Percentiles rank a stretch among this genome's conserved stretches.
phyloP scores from a whole-genome alignment of 2,329 filamentous ascomycete genomes.

The Venturia pyrina region DNA sequence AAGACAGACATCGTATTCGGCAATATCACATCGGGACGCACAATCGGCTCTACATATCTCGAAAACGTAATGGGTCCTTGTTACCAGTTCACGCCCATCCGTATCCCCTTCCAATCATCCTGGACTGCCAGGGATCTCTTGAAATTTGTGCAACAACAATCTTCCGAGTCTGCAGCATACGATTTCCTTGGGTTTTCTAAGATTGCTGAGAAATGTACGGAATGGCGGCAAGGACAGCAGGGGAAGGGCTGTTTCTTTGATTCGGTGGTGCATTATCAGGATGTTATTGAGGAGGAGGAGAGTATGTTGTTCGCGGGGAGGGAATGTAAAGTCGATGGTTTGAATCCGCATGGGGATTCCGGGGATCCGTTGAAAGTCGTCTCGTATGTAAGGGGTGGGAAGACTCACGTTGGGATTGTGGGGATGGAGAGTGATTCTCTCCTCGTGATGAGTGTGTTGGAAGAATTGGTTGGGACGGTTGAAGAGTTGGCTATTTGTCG shows the following conservation, averaged over 20 bases:
- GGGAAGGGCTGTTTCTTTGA: slow-evolving; percentile 24
- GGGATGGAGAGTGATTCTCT: slow-evolving; percentile 35
- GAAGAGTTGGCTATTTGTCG: slow-evolving; percentile 1
- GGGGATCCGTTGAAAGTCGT: slow-evolving; percentile 47
- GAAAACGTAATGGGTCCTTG: slow-evolving; percentile 54
- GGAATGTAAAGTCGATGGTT: slow-evolving; percentile 39
- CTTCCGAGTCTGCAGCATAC: slow-evolving; percentile 23
- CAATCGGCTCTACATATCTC: slow-evolving; percentile 44
- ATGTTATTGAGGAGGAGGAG: slow-evolving; percentile 46
- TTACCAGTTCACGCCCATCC: slow-evolving; percentile 57
- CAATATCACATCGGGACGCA: slow-evolving; percentile 55
- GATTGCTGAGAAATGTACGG: slow-evolving; percentile 26
- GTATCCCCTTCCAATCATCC: slow-evolving; percentile 42
- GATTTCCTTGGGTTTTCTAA: slow-evolving; percentile 28
- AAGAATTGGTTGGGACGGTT: slow-evolving; percentile 7
- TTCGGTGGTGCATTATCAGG: slow-evolving; percentile 31
- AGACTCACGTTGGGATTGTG: slow-evolving; percentile 48
- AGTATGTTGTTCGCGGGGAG: slow-evolving; percentile 33
- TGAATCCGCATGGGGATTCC: slow-evolving; percentile 39
- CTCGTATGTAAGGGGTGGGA: slow-evolving; percentile 45
- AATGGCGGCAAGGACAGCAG: slow-evolving; percentile 17
- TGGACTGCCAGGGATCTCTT: slow-evolving; percentile 33
- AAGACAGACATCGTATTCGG: slow-evolving; percentile 53
- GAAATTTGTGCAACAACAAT: slow-evolving; percentile 26
- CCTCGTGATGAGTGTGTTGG: slow-evolving; percentile 9